phyloP scores from a whole-genome alignment of 305 asterid species.

The Petunia hybrid region DNA sequence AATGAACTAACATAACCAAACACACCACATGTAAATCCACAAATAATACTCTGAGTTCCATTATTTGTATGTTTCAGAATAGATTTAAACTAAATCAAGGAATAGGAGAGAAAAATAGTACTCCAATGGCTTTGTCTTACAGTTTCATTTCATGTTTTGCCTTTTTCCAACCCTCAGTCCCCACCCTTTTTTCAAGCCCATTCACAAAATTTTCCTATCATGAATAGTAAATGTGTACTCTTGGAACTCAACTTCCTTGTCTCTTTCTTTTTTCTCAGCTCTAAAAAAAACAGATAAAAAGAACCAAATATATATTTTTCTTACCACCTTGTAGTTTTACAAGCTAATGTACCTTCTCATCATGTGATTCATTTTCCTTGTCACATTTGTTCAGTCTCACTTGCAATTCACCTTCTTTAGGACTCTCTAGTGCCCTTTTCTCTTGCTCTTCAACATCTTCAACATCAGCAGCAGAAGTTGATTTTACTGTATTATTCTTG shows the following conservation, averaged over 20 bases:
- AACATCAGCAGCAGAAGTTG: constrained; percentile 23
- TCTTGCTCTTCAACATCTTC: constrained; percentile 76
- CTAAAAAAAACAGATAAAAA: constrained; percentile 25
- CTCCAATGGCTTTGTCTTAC: neutral
- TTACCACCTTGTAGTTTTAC: neutral
- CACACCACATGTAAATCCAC: constrained; percentile 40
- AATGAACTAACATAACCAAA: constrained; percentile 30
- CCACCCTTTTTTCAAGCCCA: neutral
- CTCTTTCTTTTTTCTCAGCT: neutral
- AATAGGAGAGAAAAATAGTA: neutral
- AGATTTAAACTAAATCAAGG: constrained; percentile 9
- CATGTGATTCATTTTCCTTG: constrained; percentile 16
- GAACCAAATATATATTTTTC: neutral
- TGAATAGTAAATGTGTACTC: constrained; percentile 27
- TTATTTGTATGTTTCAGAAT: constrained; percentile 6
- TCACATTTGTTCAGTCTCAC: neutral
- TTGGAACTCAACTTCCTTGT: neutral
- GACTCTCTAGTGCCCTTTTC: constrained; percentile 79
- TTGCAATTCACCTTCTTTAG: constrained; percentile 42
- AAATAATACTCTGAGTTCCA: constrained; percentile 1
- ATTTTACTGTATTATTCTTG: neutral
- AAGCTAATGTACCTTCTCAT: constrained; percentile 21
- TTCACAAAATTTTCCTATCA: neutral
- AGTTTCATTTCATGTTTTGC: neutral
- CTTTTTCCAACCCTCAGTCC: neutral